Percentiles rank a stretch among this genome's conserved stretches.
Evolutionary conservation across 1,139 yeast species (phyloP).

Genomic region (Arxiozyma bovina): DNA sequence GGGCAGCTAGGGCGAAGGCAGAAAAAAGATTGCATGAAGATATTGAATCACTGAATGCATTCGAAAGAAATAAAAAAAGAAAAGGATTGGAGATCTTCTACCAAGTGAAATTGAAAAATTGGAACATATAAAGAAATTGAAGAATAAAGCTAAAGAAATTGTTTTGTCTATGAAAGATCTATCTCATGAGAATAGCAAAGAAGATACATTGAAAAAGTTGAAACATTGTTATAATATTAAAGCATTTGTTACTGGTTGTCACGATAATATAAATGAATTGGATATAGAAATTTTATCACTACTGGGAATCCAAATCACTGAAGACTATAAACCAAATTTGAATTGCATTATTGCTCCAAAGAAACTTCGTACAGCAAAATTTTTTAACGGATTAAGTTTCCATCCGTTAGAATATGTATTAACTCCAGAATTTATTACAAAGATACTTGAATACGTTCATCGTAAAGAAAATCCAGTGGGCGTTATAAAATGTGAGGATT

Average conservation of each 20-base stretch:
- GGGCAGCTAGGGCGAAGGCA: constrained; percentile 60
- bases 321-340: constrained; percentile 34
- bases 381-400: constrained; percentile 38
- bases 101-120: constrained; percentile 31
- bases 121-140: constrained; percentile 24
- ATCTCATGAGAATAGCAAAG: constrained; percentile 5
- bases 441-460: constrained; percentile 29
- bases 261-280: constrained; percentile 36
- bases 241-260: constrained; percentile 32
- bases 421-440: constrained; percentile 27
- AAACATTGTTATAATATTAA: constrained; percentile 2
- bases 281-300: constrained; percentile 33
- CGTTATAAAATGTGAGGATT: constrained; percentile 5
- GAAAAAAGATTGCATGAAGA: constrained; percentile 57
- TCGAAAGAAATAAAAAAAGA: constrained; percentile 38
- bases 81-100: constrained; percentile 24
- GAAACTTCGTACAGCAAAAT: constrained; percentile 76
- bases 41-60: constrained; percentile 58
- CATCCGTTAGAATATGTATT: constrained; percentile 29
- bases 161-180: constrained; percentile 11
- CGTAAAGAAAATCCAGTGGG: constrained; percentile 6
- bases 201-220: not conserved
- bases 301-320: constrained; percentile 38
- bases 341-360: constrained; percentile 68
- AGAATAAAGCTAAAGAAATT: constrained; percentile 15